These are phyloP conservation scores for Rhodotorula sp. DNA, from an alignment of 1,284 basidiomycete species.

Conservation along the genomic window DNA sequence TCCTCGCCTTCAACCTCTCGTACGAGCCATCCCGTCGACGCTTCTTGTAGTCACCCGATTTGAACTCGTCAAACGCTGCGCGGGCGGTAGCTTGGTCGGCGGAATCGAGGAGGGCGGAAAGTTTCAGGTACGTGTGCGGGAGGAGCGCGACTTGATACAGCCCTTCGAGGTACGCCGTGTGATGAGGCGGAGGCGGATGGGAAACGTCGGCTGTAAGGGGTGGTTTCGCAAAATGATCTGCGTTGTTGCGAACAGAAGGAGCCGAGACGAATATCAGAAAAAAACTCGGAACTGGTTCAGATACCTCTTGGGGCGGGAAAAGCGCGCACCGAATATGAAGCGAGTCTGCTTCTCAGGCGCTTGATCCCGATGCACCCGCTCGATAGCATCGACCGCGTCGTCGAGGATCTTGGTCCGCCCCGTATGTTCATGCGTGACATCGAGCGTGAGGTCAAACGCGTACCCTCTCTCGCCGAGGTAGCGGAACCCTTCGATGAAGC, in stretches of 20 bases:
- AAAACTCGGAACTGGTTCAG: neutral
- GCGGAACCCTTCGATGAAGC: constrained; percentile 29
- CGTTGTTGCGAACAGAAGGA: neutral
- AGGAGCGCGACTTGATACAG: constrained; percentile 33
- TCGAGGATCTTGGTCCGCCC: constrained; percentile 22
- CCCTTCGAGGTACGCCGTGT: constrained; percentile 19
- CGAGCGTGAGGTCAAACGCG: constrained; percentile 39
- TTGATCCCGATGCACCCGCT: constrained; percentile 17
- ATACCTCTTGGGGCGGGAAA: no score
- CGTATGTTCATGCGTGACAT: constrained; percentile 19
- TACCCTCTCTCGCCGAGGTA: constrained; percentile 24
- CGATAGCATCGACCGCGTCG: constrained; percentile 28
- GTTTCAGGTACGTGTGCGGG: constrained; percentile 33
- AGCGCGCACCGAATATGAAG: constrained; percentile 28
- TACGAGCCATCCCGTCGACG: constrained; percentile 11
- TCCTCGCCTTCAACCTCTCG: constrained; percentile 15
- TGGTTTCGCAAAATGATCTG: constrained; percentile 40
- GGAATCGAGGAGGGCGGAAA: constrained; percentile 33
- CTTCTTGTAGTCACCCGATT: neutral
- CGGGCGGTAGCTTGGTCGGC: constrained; percentile 13
- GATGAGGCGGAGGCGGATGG: neutral
- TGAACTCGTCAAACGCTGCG: constrained; percentile 23
- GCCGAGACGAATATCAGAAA: no score
- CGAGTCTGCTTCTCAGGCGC: constrained; percentile 3
- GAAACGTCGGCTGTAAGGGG: constrained; percentile 14